phyloP scores from a whole-genome alignment of 225 moss, liverwort and hornwort genomes.

The Pseudisothecium myosuroides region DNA sequence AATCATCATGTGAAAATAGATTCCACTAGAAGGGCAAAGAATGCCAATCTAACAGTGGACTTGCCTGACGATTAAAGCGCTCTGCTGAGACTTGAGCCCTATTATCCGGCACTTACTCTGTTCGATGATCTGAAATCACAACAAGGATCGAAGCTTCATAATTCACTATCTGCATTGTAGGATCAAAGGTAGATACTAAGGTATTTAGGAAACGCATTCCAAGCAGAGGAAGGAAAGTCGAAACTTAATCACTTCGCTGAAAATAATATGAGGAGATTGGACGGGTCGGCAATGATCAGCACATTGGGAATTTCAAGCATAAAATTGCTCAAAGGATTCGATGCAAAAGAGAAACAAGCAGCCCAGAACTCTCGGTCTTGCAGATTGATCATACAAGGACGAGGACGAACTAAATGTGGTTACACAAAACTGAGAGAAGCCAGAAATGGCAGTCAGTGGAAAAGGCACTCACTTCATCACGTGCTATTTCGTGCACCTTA shows the following conservation, averaged over 20 bases:
- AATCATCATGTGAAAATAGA: not conserved
- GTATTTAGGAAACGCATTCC: not conserved
- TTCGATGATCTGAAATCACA: conserved; percentile 70
- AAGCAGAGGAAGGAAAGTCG: not conserved
- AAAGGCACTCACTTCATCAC: conserved; percentile 60
- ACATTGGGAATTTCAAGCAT: not conserved
- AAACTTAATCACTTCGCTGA: not conserved
- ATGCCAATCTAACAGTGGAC: not conserved
- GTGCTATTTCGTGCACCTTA: conserved; percentile 86
- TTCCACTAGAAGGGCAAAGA: not conserved
- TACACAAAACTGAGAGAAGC: not conserved
- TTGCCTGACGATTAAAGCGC: conserved; percentile 84
- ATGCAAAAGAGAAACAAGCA: not conserved
- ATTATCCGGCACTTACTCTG: conserved; percentile 86
- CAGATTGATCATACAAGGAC: not conserved
- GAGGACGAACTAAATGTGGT: not conserved
- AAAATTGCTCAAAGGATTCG: not conserved
- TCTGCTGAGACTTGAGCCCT: conserved; percentile 79
- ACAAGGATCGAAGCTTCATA: not conserved
- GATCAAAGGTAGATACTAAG: not conserved
- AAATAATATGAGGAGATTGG: not conserved
- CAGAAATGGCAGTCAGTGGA: not conserved
- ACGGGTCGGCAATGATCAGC: not conserved
- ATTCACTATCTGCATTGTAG: not conserved
- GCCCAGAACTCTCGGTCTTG: not conserved